Percentiles rank a stretch among this genome's conserved stretches.
Conservation (phyloP, 345 rosid genomes). For the Arabidopsis arenosa region DNA sequence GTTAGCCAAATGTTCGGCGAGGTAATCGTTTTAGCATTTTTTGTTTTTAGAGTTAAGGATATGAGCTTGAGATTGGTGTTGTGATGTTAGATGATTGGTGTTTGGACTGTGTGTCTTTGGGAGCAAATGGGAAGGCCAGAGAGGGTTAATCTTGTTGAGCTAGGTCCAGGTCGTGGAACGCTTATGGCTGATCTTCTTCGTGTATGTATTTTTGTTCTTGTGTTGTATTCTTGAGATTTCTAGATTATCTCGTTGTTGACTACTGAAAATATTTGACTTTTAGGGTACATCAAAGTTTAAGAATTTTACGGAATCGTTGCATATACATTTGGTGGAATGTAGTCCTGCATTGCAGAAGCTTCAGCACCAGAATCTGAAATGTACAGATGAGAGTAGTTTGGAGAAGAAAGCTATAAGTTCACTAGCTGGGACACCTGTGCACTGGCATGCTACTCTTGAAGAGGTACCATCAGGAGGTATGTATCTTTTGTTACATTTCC, state of each 20-base stretch:
- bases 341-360: slow-evolving; percentile 83
- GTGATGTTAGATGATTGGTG: slow-evolving; percentile 70
- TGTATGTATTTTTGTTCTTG: slow-evolving; percentile 51
- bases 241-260: slow-evolving; percentile 6
- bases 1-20: slow-evolving; percentile 97
- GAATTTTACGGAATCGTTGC: slow-evolving; percentile 78
- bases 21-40: slow-evolving; percentile 49
- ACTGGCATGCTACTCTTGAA: slow-evolving; percentile 82
- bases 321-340: slow-evolving; percentile 85
- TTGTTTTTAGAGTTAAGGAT: background rate
- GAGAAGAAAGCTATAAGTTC: slow-evolving; percentile 58
- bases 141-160: slow-evolving; percentile 79
- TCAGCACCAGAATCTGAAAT: slow-evolving; percentile 69
- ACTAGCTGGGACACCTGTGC: slow-evolving; percentile 68
- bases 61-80: background rate
- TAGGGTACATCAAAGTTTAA: slow-evolving; percentile 82
- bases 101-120: slow-evolving; percentile 95
- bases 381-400: slow-evolving; percentile 51
- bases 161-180: slow-evolving; percentile 96
- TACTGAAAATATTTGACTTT: slow-evolving; percentile 31
- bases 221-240: slow-evolving; percentile 22
- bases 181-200: slow-evolving; percentile 95
- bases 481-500: slow-evolving; percentile 38
- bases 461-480: slow-evolving; percentile 88
- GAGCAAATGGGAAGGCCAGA: slow-evolving; percentile 91